Percentiles rank a stretch among this genome's conserved stretches.
Conservation (phyloP, 306 rosid genomes). For the Lablab purpureus region DNA sequence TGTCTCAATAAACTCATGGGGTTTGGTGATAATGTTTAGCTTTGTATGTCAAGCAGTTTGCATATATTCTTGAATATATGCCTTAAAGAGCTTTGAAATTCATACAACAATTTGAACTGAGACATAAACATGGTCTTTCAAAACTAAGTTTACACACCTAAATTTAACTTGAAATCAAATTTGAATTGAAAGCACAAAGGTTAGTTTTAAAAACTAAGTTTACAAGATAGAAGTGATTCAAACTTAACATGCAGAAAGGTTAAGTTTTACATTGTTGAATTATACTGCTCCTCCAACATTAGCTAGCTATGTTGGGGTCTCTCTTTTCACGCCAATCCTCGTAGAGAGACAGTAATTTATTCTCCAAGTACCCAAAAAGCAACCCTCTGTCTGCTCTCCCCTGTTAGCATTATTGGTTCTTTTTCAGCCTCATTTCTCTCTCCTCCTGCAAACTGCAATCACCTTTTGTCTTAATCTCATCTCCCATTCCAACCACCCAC, state of each 20-base stretch:
- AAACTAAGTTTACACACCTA: not conserved
- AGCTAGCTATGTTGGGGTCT: constrained; percentile 11
- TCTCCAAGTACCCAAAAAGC: constrained; percentile 95
- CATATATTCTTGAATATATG: no score
- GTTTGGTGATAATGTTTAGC: not conserved
- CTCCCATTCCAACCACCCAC: constrained; percentile 56
- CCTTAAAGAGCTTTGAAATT: no score
- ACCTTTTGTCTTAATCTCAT: constrained; percentile 76
- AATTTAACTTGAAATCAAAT: not conserved
- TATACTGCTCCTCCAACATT: not conserved
- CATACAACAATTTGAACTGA: no score
- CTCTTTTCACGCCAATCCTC: constrained; percentile 67
- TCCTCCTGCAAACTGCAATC: constrained; percentile 52
- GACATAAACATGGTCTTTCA: not conserved
- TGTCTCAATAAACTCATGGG: not conserved
- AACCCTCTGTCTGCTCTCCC: constrained; percentile 79
- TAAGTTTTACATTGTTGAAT: not conserved
- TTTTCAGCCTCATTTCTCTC: constrained; percentile 50
- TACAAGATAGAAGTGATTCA: not conserved
- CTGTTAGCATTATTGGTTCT: constrained; percentile 65
- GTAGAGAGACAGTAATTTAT: constrained; percentile 84
- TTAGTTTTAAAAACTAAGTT: not conserved
- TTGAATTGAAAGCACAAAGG: not conserved
- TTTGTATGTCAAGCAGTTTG: no score
- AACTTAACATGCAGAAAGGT: not conserved